Conservation (phyloP, 345 rosid species). For the Eucalyptus viminalis region DNA sequence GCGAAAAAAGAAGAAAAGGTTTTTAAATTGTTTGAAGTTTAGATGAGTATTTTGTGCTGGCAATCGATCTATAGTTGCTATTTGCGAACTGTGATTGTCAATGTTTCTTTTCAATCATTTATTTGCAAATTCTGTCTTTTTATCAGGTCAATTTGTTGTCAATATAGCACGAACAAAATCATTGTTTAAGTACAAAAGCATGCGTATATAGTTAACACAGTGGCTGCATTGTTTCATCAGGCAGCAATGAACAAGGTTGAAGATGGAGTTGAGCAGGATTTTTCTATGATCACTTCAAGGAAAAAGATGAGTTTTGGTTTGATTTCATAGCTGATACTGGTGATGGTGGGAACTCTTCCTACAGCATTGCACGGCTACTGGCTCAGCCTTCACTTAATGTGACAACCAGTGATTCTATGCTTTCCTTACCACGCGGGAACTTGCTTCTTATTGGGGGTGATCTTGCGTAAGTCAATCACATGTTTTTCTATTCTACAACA, state of each 20-base stretch:
- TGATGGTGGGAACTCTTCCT: slow-evolving; percentile 98
- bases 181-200: background rate
- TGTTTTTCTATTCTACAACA: background rate
- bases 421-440: slow-evolving; percentile 55
- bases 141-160: background rate
- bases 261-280: slow-evolving; percentile 42
- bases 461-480: slow-evolving; percentile 79
- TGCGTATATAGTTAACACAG: background rate
- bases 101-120: background rate
- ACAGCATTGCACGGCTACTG: slow-evolving; percentile 75
- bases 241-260: slow-evolving; percentile 74
- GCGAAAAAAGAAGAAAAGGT: background rate
- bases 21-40: background rate
- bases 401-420: slow-evolving; percentile 21
- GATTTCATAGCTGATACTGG: slow-evolving; percentile 99
- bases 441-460: slow-evolving; percentile 94
- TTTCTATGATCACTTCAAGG: slow-evolving; percentile 74
- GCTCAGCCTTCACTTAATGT: slow-evolving; percentile 65
- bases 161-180: background rate
- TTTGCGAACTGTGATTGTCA: background rate
- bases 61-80: background rate
- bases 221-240: slow-evolving; percentile 13
- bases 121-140: background rate
- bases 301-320: slow-evolving; percentile 81
- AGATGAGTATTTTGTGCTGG: background rate